A percentile compares a stretch with the other conserved stretches of the same genome.
Evolutionary conservation across 2,329 filamentous ascomycete species (phyloP).

Genomic region (Fusarium marasasianum): DNA sequence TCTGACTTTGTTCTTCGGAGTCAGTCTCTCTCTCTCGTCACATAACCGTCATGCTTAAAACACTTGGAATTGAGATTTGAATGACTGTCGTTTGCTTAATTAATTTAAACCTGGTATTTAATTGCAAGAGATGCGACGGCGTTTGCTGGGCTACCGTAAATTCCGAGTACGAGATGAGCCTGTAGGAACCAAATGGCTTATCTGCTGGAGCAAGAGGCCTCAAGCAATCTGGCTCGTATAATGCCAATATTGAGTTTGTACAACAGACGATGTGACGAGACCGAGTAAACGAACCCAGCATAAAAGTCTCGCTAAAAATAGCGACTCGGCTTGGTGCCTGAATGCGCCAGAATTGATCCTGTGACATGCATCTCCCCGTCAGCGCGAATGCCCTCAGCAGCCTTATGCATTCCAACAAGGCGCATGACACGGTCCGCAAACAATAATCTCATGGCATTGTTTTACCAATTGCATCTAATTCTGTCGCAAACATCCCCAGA

Average conservation of each 20-base stretch:
- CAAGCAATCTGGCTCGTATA: background rate
- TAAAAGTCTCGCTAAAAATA: background rate
- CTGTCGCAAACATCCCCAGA: background rate
- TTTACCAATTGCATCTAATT: background rate
- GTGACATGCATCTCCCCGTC: background rate
- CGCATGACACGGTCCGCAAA: background rate
- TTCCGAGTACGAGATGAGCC: background rate
- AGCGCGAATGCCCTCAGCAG: background rate
- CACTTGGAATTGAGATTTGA: background rate
- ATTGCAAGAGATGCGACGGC: background rate
- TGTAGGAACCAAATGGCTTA: background rate
- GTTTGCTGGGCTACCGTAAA: too few relatives aligned
- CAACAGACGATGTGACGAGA: background rate
- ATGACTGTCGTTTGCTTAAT: background rate
- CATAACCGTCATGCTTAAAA: background rate
- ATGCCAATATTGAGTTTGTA: background rate
- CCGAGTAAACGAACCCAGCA: background rate
- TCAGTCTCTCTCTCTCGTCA: background rate
- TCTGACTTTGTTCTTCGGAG: background rate
- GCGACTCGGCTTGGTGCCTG: background rate
- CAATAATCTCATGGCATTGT: background rate
- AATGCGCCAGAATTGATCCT: background rate
- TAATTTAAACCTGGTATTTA: rapidly evolving
- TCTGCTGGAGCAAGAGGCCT: background rate
- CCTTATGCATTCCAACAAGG: background rate